Evolutionary conservation across 1,139 yeast species (phyloP), one percentile per base, ranked within the genome.

Genomic region (Kodamaea plutei): DNA sequence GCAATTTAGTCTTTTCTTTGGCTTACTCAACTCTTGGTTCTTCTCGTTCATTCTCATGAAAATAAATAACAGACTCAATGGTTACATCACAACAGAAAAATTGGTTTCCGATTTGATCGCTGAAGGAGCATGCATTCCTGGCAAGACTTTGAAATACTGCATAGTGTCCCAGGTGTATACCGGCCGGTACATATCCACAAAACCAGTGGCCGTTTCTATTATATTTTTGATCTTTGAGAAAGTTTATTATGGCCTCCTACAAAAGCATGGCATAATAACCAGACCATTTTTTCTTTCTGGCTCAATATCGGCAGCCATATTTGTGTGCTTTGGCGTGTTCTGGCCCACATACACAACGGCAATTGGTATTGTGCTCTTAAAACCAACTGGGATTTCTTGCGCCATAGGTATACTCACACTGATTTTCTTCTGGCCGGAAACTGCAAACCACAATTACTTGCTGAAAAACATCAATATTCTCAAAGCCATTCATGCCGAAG

Each of bases 121-220:
- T 1, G 61, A 57, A 24, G 66, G 66, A 1, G 17, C 30, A 1
- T 63, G 69, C 36, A 10, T 20, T 2, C 45, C 56, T 2, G 33
- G 28, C 7, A 54, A 47, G 1, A 47, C 47, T 18, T 37, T 50
- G 8, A 15, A 28, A 3, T 14, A 17, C 3, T 62, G 69, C 39
- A 10, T 60, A 10, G 5, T n/a, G 4, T 28, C 30, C 2, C 47
- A 51, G 25, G 38, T 59, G 1, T 62, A 42, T 38, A 33, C 52
- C 2, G 69, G 69, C 1, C 41, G 60, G 15, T 62, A 46, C 34
- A 41, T 62, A 20, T 41, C 45, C 12, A 54, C 64, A 1, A 46
- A 46, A 24, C 41, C 52, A 19, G 48, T 55, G 5, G 64, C 55
- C 1, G 40, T 61, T 1, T 50, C 43, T 27, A 44, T 54, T 1